Evolutionary conservation across 2,329 filamentous ascomycete genomes (phyloP), one percentile per base, ranked within the genome.

Genomic region (Cercospora berteroae): DNA sequence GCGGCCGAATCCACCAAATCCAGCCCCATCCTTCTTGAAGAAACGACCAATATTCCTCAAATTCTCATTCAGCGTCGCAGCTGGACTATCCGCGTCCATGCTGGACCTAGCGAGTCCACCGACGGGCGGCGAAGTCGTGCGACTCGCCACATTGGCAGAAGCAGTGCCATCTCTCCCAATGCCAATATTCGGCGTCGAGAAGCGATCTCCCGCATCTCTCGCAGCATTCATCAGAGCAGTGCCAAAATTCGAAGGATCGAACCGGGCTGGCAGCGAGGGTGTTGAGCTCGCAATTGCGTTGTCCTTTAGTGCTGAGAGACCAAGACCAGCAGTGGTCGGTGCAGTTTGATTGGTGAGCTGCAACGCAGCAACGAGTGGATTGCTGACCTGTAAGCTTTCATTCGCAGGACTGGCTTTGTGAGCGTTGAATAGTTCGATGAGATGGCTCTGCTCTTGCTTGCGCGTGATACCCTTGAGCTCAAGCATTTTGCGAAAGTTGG

Each of bases 1-100:
- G 36, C 70, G 64, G 10, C 74, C 74, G 65, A 76, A 76, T 12
- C 74, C 75, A n/a, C 75, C 74, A 68, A 76, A 86, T 9, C 66
- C 68, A 31, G 91, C 91, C 70, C 94, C 89, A 81, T 97, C 94
- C 70, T 94, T 84, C 70, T 90, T 89, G 83, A 98, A 98, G 81
- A 98, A 97, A 80, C 96, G 97, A 25, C 94, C 94, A 80, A 99
- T 92, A 78, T 93, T 97, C 82, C 93, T 94, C 80, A 98, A 78
- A 79, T 97, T 97, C 80, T 96, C 94, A 77, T 97, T 96, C 71
- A 97, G 87, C 62, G 90, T 92, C 7, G 87, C 87, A 74, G 90
- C 77, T 71, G 64, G 71, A 56, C 69, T 73, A 55, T 79, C 73
- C 44, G 67, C 73, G 31, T 68, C 72, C 36, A 72, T 71, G 31